These are phyloP conservation scores for Eucalyptus regnans DNA, from an alignment of 345 rosid genomes.

Conservation along the genomic window DNA sequence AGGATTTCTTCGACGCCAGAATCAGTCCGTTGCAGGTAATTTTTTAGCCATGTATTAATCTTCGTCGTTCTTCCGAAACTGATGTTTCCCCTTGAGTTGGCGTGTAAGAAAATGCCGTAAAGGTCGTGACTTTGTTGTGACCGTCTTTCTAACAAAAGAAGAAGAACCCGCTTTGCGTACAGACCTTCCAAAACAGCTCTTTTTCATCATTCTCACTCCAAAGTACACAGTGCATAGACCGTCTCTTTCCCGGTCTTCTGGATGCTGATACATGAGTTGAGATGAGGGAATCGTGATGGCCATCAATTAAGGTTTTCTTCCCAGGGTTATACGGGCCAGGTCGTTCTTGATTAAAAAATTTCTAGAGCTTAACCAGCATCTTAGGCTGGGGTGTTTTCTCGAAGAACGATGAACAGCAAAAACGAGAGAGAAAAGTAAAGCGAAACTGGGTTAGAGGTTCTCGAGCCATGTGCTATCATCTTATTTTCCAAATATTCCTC, in stretches of 20 bases:
- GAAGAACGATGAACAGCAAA: not conserved
- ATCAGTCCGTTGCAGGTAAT: conserved; percentile 70
- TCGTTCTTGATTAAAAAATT: not conserved
- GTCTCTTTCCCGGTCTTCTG: not conserved
- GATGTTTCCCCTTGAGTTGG: not conserved
- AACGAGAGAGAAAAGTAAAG: not conserved
- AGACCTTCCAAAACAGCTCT: not conserved
- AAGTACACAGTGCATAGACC: not conserved
- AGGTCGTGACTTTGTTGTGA: not conserved
- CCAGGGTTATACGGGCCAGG: not conserved
- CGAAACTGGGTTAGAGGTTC: not conserved
- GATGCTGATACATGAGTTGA: not conserved
- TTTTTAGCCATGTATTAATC: not conserved
- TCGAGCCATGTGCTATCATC: not conserved
- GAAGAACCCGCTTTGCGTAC: not conserved
- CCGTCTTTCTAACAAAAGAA: not conserved
- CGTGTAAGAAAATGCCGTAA: not conserved
- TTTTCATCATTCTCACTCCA: not conserved
- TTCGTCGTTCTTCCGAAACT: not conserved
- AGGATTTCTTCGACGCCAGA: conserved; percentile 79
- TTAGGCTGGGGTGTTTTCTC: not conserved
- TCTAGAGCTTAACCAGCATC: not conserved
- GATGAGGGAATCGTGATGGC: not conserved
- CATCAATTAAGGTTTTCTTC: not conserved
- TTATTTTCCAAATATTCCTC: not conserved